phyloP scores from a whole-genome alignment of 805 yeast genomes.

The Metschnikowia aberdeeniae region DNA sequence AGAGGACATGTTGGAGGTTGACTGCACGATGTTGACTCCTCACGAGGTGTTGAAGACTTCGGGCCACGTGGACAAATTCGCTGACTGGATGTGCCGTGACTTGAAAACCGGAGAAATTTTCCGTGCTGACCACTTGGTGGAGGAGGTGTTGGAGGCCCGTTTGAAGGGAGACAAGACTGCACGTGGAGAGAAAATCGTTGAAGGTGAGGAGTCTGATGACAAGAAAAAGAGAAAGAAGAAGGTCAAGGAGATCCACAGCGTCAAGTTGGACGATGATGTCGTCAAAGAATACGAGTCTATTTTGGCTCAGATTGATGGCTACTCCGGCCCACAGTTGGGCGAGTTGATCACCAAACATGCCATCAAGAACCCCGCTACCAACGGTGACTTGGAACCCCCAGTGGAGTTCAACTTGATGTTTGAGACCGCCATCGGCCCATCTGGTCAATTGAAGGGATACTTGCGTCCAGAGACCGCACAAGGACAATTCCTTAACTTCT shows the following conservation, averaged over 20 bases:
- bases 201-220: slow-evolving; percentile 54
- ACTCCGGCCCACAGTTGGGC: slow-evolving; percentile 88
- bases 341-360: slow-evolving; percentile 76
- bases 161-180: slow-evolving; percentile 97
- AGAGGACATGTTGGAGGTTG: slow-evolving; percentile 98
- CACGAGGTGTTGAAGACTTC: slow-evolving; percentile 96
- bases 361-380: slow-evolving; percentile 89
- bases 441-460: slow-evolving; percentile 93
- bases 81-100: slow-evolving; percentile 99
- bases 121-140: slow-evolving; percentile 97
- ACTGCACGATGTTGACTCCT: slow-evolving; percentile 96
- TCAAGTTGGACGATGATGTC: slow-evolving; percentile 77
- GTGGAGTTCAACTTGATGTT: slow-evolving; percentile 97
- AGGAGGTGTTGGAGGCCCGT: slow-evolving; percentile 94
- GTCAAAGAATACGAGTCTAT: slow-evolving; percentile 79
- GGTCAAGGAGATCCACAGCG: slow-evolving; percentile 89
- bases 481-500: slow-evolving; percentile 96
- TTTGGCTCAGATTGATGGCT: slow-evolving; percentile 94
- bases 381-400: slow-evolving; percentile 83
- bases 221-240: slow-evolving; percentile 71
- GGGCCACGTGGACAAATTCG: slow-evolving; percentile 98
- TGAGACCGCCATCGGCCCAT: slow-evolving; percentile 98
- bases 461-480: slow-evolving; percentile 99
- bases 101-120: slow-evolving; percentile 94
- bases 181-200: slow-evolving; percentile 62